Percentiles rank a stretch among this genome's conserved stretches.
Conservation (phyloP, 441 rosid species). For the Manihot esculenta region DNA sequence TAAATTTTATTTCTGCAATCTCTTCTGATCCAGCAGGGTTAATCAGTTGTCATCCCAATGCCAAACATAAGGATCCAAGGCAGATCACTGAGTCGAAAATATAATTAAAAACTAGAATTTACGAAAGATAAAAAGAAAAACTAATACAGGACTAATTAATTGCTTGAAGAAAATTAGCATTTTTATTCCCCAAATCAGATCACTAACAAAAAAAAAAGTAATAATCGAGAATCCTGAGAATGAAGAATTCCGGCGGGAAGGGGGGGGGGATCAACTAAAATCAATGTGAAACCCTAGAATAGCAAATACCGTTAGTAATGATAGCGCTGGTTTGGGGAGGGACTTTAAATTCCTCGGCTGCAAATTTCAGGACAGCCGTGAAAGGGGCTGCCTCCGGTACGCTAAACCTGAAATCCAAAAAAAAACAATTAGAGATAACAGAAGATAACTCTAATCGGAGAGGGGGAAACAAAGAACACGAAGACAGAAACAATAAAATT, state of each 20-base stretch:
- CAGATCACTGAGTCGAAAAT: too few species aligned
- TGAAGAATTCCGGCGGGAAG: too few species aligned
- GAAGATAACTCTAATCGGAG: neutral
- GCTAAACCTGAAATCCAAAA: conserved; percentile 60
- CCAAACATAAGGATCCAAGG: too few species aligned
- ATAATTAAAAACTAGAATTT: too few species aligned
- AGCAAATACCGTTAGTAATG: conserved; percentile 75
- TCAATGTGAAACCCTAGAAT: too few species aligned
- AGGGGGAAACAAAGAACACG: neutral
- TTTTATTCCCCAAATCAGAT: neutral
- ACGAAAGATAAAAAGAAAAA: too few species aligned
- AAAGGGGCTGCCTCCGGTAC: conserved; percentile 96
- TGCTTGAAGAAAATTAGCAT: neutral
- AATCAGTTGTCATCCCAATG: neutral
- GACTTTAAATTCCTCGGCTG: conserved; percentile 96
- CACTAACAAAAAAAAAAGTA: too few species aligned
- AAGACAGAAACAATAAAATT: neutral
- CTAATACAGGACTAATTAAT: too few species aligned
- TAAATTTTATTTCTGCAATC: too few species aligned
- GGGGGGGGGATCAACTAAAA: too few species aligned
- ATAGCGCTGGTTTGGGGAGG: conserved; percentile 98
- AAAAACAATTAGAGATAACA: conserved; percentile 6
- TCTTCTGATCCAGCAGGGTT: neutral
- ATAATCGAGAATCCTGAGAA: too few species aligned
- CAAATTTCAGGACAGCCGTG: conserved; percentile 90